Evolutionary conservation across 75 land plant species (phyloP), one percentile per base, ranked within the genome.

Genomic region (Ceratopteris richardii): DNA sequence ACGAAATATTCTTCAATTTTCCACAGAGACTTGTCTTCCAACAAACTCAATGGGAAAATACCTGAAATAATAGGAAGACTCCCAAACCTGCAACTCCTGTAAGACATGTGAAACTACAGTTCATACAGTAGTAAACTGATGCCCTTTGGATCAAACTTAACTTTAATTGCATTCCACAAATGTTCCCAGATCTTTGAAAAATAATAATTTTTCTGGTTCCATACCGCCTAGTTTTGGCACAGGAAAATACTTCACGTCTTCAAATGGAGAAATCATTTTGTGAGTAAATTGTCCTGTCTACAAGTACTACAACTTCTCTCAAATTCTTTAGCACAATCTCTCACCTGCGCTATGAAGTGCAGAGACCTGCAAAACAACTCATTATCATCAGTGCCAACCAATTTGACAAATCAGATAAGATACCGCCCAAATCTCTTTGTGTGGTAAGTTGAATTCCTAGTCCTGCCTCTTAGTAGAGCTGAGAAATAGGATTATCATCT

Each of bases 21-120:
- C n/a, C 21, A 2, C 21, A 46, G 48, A 2, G 48, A 46, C 17
- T 20, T 46, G 21, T 46, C 48, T 4, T 46, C n/a, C 48, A 46
- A 46, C 21, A 5, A 7, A 20, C 48, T 46, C 21, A 46, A 10
- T 51, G 83, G 88, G 30, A 29, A 60, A 0, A 80, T 84, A 56
- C 88, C 88, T 29, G 12, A 57, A 24, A 74, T 22, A 65, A 77
- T 77, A 56, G 72, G 78, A 6, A 52, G 37, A 0, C 75, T 80
- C 37, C 76, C 84, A 50, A 54, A 22, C 33, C 80, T 84, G 11
- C 80, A 80, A 62, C 67, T 29, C 64, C 56, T 84, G 88, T 85
- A 51, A 85, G 88, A 1, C 46, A n/a, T 42, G 37, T 33, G 37
- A 33, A 4, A 33, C 37, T 33, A n/a, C n/a, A n/a, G n/a, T n/a